Conservation (phyloP, 352 stramenopile genomes). For the Phytophthora sojae region DNA sequence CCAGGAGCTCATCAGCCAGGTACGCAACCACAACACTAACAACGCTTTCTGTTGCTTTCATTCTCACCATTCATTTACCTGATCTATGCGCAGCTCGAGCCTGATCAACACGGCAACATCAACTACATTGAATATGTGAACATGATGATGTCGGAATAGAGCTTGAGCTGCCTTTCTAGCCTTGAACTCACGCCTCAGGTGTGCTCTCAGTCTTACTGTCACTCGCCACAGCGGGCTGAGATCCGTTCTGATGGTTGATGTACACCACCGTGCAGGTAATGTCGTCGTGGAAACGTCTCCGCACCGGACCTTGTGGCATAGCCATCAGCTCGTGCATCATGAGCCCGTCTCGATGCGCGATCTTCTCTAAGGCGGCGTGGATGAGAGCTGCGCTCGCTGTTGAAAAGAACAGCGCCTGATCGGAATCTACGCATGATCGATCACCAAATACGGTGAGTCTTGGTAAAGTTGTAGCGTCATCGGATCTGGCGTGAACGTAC, state of each 20-base stretch:
- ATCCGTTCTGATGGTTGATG: slow-evolving; percentile 40
- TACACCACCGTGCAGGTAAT: slow-evolving; percentile 85
- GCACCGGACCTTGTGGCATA: slow-evolving; percentile 52
- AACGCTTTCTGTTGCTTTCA: neutral
- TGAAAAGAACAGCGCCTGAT: slow-evolving; percentile 66
- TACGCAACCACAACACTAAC: slow-evolving; percentile 27
- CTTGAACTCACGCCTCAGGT: slow-evolving; percentile 15
- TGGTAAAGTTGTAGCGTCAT: neutral
- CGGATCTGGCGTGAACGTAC: slow-evolving; percentile 33
- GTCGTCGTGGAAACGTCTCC: slow-evolving; percentile 76
- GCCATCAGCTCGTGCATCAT: slow-evolving; percentile 76
- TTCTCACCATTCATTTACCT: slow-evolving; percentile 4
- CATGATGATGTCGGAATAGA: slow-evolving; percentile 94
- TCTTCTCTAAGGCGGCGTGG: slow-evolving; percentile 75
- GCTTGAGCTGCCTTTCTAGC: slow-evolving; percentile 4
- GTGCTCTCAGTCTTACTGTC: slow-evolving; percentile 13
- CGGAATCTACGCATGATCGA: slow-evolving; percentile 40
- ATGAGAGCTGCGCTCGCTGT: slow-evolving; percentile 66
- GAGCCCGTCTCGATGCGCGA: slow-evolving; percentile 71
- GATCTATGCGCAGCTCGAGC: slow-evolving; percentile 77
- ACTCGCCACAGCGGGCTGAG: slow-evolving; percentile 16
- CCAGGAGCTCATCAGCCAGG: slow-evolving; percentile 91
- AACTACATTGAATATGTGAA: slow-evolving; percentile 96
- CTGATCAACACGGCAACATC: slow-evolving; percentile 92
- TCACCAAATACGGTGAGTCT: slow-evolving; percentile 1